phyloP scores from a whole-genome alignment of 768 basidiomycete species.

The Suillus discolor region DNA sequence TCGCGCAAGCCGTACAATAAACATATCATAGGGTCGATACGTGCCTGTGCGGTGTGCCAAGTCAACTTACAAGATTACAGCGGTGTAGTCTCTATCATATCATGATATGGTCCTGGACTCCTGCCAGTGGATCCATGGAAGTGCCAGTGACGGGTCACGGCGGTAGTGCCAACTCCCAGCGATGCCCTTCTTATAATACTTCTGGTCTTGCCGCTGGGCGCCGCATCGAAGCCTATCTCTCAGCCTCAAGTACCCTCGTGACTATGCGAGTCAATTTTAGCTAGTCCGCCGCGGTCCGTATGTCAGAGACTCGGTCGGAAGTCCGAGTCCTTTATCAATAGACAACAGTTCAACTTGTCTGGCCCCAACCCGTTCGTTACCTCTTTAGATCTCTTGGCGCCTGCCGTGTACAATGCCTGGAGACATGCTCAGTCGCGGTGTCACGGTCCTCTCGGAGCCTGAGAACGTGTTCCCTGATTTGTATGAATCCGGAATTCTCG shows the following conservation, averaged over 20 bases:
- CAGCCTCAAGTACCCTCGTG: conserved; percentile 5
- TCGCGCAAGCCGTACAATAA: neutral
- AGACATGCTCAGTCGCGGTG: conserved; percentile 16
- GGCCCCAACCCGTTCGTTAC: neutral
- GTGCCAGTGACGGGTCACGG: neutral
- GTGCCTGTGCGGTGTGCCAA: neutral
- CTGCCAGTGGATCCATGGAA: neutral
- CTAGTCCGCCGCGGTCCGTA: conserved; percentile 13
- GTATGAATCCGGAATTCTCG: conserved; percentile 60
- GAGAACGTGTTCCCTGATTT: conserved; percentile 51
- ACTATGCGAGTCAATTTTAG: neutral
- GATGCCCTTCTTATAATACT: too few relatives aligned
- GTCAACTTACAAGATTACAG: neutral
- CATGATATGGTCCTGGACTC: neutral
- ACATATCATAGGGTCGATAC: neutral
- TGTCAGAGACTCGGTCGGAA: conserved; percentile 14
- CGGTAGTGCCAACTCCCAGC: too few relatives aligned
- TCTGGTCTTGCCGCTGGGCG: neutral
- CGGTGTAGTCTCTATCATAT: neutral
- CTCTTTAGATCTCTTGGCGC: conserved; percentile 10
- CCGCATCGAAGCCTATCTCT: neutral
- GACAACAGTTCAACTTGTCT: conserved; percentile 13
- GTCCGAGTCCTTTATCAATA: conserved; percentile 23
- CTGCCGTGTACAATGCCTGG: conserved; percentile 14
- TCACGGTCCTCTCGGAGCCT: neutral